Base-by-base conservation (phyloP, 495 filamentous ascomycete species). In the Podospora fimiseda region DNA sequence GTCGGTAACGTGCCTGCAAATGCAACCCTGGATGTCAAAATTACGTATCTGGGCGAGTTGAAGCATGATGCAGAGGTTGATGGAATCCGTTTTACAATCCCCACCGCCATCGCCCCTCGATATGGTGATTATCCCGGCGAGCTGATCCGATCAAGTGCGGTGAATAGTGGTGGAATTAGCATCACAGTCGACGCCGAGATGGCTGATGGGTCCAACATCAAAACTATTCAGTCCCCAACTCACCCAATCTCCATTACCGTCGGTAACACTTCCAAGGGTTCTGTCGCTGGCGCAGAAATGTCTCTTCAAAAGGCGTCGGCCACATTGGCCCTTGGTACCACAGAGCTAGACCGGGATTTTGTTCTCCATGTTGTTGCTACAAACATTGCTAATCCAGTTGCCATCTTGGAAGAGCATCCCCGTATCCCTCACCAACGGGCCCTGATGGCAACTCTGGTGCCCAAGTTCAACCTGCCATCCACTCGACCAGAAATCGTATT, bases 361-460 rank as follows among this genome's bases (percentile, higher is more conserved):
- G 66, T 77, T 16, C 52, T 88, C 1, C 74, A 82, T 21, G 67
- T 85, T 8, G 69, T 80, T 18, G 71, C 75, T 19, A 76, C 80
- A 57, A 75, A 81, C 51, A 69, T 71, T 8, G 75, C 72, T n/a
- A 69, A 67, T 1, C 83, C 84, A 1, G 70, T 73, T 47, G 86
- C 84, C 0, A 53, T 88, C 0, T 68, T 88, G 0, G 86, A 88
- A 60, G 74, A 70, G 0, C 82, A 88, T 56, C 73, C 81, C 1
- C 77, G 68, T 0, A 72, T 86, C 21, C 70, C 77, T 0, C 65
- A 76, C 36, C 85, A 89, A 37, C 73, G 75, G 6, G 85, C 84
- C 0, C 50, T 88, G 48, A 85, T 88, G 80, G 73, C 75, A 2
- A 86, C 81, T 0, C 66, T 89, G 0, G 83, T 87, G 1, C 84